Conservation (phyloP, 495 filamentous ascomycete genomes). For the Penicillium waksmanii region DNA sequence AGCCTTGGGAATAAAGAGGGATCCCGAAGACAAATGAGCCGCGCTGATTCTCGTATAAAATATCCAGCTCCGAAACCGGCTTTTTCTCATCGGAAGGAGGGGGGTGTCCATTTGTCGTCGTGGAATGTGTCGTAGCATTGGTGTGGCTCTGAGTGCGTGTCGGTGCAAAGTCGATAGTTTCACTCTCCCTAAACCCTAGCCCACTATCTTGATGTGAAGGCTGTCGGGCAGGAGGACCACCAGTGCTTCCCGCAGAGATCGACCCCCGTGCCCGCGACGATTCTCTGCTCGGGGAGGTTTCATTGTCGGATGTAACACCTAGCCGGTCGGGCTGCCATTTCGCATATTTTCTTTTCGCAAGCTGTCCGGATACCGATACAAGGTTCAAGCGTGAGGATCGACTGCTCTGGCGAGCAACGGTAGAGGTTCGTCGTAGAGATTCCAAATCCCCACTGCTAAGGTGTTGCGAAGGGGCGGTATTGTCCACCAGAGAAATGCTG, state of each 20-base stretch:
- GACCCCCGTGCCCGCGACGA: slow-evolving; percentile 28
- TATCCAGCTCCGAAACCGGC: slow-evolving; percentile 65
- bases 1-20: slow-evolving; percentile 81
- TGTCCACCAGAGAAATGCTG: slow-evolving; percentile 45
- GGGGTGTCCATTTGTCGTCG: slow-evolving; percentile 23
- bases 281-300: slow-evolving; percentile 24
- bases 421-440: slow-evolving; percentile 26
- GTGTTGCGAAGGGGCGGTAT: slow-evolving; percentile 39
- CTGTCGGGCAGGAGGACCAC: slow-evolving; percentile 15
- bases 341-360: slow-evolving; percentile 61
- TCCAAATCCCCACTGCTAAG: slow-evolving; percentile 20
- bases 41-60: slow-evolving; percentile 93
- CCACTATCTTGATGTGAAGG: slow-evolving; percentile 18
- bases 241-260: slow-evolving; percentile 28
- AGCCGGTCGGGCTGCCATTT: slow-evolving; percentile 62
- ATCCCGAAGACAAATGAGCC: slow-evolving; percentile 87
- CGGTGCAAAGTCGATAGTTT: slow-evolving; percentile 24
- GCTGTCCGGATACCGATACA: slow-evolving; percentile 48
- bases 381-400: slow-evolving; percentile 39
- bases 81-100: slow-evolving; percentile 12
- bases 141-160: slow-evolving; percentile 25
- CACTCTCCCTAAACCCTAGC: slow-evolving; percentile 14
- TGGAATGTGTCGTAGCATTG: slow-evolving; percentile 25
- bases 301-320: slow-evolving; percentile 32
- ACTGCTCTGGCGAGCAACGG: slow-evolving; percentile 22